Evolutionary conservation across 495 filamentous ascomycete genomes (phyloP), one percentile per base, ranked within the genome.

Genomic region (Neurospora pannonica): DNA sequence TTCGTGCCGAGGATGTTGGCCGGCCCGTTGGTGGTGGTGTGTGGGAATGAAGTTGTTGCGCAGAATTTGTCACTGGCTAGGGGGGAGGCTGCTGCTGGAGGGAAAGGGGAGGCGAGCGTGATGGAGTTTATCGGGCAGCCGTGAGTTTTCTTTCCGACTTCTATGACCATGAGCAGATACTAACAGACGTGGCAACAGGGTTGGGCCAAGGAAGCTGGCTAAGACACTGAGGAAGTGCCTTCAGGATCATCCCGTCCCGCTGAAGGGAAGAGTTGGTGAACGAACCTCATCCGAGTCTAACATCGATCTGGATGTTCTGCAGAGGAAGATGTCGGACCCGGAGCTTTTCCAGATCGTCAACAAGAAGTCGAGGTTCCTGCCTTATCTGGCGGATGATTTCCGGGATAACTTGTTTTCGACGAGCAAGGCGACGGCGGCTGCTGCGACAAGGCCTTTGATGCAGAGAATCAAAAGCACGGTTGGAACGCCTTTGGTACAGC

Each of bases 151-250:
- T 38, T 21, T 43, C 46, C n/a, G 37, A 7, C 21, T 36, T 70
- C n/a, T 39, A 34, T 67, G 24, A 0, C 5, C 1, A 19, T 19
- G 28, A 19, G 15, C 54, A 36, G 28, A 67, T 67, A 36, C 28
- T 67, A 8, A 67, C 77, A 78, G 71, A 79, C 54, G 38, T 40
- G 19, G 2, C 39, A 38, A 13, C 67, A 84, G 83, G 17, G 77
- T 78, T 73, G 91, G 90, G 1, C 90, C 90, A 19, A 86, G 91
- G 74, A 92, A 92, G 76, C 77, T 92, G 38, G 89, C 89, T 10
- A 90, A 88, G 81, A 86, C 81, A 75, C 85, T 84, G 54, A 67
- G 54, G 15, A 67, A 67, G 54, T 67, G 54, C 6, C 28, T 67
- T 17, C 54, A 67, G 54, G 7, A 4, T 0, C 54, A 67, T 4